Percentiles rank a stretch among this genome's conserved stretches.
Evolutionary conservation across 306 rosid genomes (phyloP).

Genomic region (Vicia sativa): DNA sequence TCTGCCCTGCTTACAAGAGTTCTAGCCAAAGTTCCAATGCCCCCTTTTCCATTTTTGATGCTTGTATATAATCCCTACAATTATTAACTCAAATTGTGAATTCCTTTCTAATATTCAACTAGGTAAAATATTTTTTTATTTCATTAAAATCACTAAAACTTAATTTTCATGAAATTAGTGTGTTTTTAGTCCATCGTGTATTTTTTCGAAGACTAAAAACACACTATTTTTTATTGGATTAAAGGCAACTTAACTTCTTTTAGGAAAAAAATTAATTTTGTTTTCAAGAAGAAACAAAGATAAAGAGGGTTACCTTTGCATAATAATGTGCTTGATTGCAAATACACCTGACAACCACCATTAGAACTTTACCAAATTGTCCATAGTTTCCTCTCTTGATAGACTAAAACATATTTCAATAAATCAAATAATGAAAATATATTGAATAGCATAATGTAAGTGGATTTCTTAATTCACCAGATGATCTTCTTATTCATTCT

Average conservation of each 20-base stretch:
- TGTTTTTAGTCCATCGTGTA: not conserved
- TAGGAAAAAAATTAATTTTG: not conserved
- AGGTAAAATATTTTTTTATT: not conserved
- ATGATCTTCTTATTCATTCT: too few species aligned
- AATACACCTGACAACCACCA: constrained; percentile 55
- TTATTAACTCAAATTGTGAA: constrained; percentile 8
- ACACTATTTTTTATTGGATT: too few species aligned
- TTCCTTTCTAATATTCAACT: not conserved
- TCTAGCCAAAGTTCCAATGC: constrained; percentile 46
- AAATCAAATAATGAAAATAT: too few species aligned
- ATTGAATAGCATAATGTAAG: too few species aligned
- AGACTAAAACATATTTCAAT: constrained; percentile 52
- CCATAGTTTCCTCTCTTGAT: constrained; percentile 48
- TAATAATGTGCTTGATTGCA: constrained; percentile 55
- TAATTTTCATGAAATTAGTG: not conserved
- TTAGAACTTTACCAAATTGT: constrained; percentile 58
- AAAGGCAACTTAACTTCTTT: too few species aligned
- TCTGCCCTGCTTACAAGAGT: constrained; percentile 59
- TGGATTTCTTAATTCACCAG: too few species aligned
- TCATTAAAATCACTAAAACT: not conserved
- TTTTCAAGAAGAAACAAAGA: not conserved
- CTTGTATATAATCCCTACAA: constrained; percentile 51
- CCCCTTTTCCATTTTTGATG: constrained; percentile 48
- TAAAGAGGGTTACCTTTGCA: constrained; percentile 49
- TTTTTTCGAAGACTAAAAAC: not conserved